A percentile compares a stretch with the other conserved stretches of the same genome.
Evolutionary conservation across 495 filamentous ascomycete genomes (phyloP).

Genomic region (Aspergillus bertholletiae): DNA sequence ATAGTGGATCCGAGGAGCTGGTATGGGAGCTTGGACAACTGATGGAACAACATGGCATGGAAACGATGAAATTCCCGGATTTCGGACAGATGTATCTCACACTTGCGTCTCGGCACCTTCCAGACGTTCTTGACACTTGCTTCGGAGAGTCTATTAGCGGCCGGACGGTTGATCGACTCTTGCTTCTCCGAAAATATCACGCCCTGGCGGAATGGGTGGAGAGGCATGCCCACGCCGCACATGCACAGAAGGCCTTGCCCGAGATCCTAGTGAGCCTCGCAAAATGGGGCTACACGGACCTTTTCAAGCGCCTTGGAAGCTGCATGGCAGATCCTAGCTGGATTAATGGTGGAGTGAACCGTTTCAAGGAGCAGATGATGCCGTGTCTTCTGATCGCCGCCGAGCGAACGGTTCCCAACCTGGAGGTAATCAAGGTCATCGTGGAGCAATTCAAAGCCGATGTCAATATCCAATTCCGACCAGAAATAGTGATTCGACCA

Average conservation of each 20-base stretch:
- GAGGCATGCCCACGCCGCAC: neutral
- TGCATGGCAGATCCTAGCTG: conserved; percentile 5
- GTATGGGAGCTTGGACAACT: too few species aligned
- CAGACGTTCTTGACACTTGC: neutral
- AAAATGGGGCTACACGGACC: conserved; percentile 16
- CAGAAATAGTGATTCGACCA: conserved; percentile 7
- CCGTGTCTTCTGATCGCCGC: conserved; percentile 29
- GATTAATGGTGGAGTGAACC: conserved; percentile 10
- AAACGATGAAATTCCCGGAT: too few species aligned
- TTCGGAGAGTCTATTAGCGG: conserved; percentile 2
- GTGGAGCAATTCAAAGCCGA: conserved; percentile 37
- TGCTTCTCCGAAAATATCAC: conserved; percentile 6
- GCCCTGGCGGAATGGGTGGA: conserved; percentile 13
- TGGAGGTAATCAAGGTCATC: conserved; percentile 37
- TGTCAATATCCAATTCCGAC: conserved; percentile 21
- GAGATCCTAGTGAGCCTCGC: conserved; percentile 12
- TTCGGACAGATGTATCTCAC: too few species aligned
- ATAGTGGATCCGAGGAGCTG: too few species aligned
- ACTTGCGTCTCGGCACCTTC: conserved; percentile 11
- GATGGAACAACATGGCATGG: too few species aligned
- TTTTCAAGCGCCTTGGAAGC: conserved; percentile 17
- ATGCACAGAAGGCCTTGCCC: neutral
- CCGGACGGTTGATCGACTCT: conserved; percentile 1
- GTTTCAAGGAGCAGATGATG: neutral
- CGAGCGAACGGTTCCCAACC: conserved; percentile 32